A percentile compares a stretch with the other conserved stretches of the same genome.
Evolutionary conservation across 192 early-diverging fungal species (phyloP).

Genomic region (Lobosporangium transversale): DNA sequence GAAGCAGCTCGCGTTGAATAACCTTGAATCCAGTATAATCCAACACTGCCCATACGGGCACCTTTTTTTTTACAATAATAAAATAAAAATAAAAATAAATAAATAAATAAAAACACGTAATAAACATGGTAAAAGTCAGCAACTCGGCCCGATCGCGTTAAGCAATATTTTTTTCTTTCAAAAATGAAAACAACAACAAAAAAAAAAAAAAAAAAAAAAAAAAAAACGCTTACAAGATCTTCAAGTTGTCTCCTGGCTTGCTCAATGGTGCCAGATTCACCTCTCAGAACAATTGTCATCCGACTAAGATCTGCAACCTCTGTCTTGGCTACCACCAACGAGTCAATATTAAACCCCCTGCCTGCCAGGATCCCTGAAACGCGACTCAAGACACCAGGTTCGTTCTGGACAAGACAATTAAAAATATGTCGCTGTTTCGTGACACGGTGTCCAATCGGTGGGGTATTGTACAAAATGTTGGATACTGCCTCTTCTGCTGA

Average conservation of each 20-base stretch:
- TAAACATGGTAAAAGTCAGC: too few relatives aligned
- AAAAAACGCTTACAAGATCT: slow-evolving; percentile 79
- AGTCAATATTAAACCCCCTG: slow-evolving; percentile 97
- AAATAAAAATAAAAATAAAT: not conserved
- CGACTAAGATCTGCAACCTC: slow-evolving; percentile 92
- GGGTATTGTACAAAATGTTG: slow-evolving; percentile 97
- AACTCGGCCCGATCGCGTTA: too few relatives aligned
- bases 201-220: slow-evolving; percentile 1
- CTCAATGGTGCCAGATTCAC: slow-evolving; percentile 82
- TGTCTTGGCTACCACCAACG: slow-evolving; percentile 95
- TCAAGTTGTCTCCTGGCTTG: slow-evolving; percentile 95
- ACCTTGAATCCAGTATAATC: slow-evolving; percentile 92
- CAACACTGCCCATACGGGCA: slow-evolving; percentile 96
- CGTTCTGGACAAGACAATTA: slow-evolving; percentile 94
- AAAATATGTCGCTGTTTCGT: slow-evolving; percentile 84
- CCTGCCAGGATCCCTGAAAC: slow-evolving; percentile 91
- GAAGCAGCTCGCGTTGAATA: slow-evolving; percentile 91
- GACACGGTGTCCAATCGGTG: slow-evolving; percentile 59
- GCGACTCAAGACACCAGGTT: slow-evolving; percentile 85
- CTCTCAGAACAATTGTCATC: slow-evolving; percentile 96
- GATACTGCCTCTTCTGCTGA: slow-evolving; percentile 94
- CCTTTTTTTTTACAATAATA: slow-evolving; percentile 36
- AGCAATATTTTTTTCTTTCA: not conserved
- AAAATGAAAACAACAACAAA: not conserved
- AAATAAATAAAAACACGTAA: too few relatives aligned